Conservation (phyloP, 345 rosid species). For the Eucalyptus microcorys region DNA sequence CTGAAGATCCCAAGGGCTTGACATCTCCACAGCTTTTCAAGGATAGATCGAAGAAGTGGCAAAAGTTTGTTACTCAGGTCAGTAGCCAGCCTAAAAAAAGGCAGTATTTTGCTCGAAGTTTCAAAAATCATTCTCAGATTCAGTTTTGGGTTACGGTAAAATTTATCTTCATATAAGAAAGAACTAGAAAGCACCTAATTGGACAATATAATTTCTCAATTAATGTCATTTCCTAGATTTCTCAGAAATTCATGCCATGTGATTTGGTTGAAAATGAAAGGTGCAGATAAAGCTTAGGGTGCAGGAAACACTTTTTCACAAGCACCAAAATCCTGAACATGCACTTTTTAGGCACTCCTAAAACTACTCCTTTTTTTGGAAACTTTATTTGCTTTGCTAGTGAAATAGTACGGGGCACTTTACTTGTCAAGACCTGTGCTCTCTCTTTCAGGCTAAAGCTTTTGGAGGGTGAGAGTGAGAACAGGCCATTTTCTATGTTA, state of each 20-base stretch:
- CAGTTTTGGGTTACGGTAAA: background rate
- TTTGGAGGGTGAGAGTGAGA: conserved; percentile 19
- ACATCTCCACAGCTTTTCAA: conserved; percentile 40
- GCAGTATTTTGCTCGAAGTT: background rate
- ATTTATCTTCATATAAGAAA: background rate
- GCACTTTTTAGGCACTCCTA: background rate
- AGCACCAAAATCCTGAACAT: background rate
- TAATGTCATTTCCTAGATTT: background rate
- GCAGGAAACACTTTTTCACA: background rate
- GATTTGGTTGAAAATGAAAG: background rate
- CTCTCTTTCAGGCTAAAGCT: conserved; percentile 64
- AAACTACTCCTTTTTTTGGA: background rate
- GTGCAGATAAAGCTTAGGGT: background rate
- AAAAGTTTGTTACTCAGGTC: conserved; percentile 82
- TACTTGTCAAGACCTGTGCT: background rate
- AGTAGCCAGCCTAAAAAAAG: background rate
- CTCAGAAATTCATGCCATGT: background rate
- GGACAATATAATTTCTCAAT: background rate
- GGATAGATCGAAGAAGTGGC: conserved; percentile 89
- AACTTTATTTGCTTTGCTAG: background rate
- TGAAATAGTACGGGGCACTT: background rate
- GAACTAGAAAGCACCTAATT: background rate
- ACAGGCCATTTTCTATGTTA: background rate
- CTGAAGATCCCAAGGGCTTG: conserved; percentile 19
- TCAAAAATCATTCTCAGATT: background rate